These are phyloP conservation scores for Exophiala aquamarina DNA, from an alignment of 2,329 filamentous ascomycete genomes.

Conservation along the genomic window DNA sequence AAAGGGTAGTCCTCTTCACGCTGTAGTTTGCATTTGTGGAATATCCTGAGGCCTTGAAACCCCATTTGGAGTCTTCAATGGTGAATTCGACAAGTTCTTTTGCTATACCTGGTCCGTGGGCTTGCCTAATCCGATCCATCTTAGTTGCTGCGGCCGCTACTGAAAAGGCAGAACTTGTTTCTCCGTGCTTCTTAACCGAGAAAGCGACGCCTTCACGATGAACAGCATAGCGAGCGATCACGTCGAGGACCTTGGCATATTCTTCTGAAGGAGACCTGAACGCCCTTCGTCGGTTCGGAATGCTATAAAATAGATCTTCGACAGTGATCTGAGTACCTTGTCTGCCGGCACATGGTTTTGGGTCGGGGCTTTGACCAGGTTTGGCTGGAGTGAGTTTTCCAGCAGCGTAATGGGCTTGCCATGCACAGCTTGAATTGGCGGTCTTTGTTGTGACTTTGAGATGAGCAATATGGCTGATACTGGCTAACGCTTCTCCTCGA, in stretches of 20 bases:
- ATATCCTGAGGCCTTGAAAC: slow-evolving; percentile 78
- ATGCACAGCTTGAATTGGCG: slow-evolving; percentile 81
- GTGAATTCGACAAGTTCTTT: slow-evolving; percentile 82
- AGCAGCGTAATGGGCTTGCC: slow-evolving; percentile 82
- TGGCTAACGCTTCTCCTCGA: slow-evolving; percentile 90
- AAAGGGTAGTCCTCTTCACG: slow-evolving; percentile 80
- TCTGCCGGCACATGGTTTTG: slow-evolving; percentile 82
- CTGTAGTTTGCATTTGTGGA: slow-evolving; percentile 94
- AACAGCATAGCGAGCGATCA: slow-evolving; percentile 89
- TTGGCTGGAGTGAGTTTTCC: slow-evolving; percentile 81
- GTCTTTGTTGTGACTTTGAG: slow-evolving; percentile 93
- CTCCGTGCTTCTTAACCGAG: slow-evolving; percentile 94
- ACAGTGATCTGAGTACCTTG: slow-evolving; percentile 93
- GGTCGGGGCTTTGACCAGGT: slow-evolving; percentile 81
- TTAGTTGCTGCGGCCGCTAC: slow-evolving; percentile 71
- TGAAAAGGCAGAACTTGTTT: slow-evolving; percentile 77
- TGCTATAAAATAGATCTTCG: slow-evolving; percentile 96
- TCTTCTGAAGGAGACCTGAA: slow-evolving; percentile 92
- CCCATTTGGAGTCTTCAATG: slow-evolving; percentile 72
- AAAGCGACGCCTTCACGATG: slow-evolving; percentile 91
- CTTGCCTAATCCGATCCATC: slow-evolving; percentile 83
- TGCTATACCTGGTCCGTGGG: slow-evolving; percentile 79
- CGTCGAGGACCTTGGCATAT: slow-evolving; percentile 95
- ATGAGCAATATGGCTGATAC: slow-evolving; percentile 98
- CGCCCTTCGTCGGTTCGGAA: slow-evolving; percentile 81